Conservation (phyloP, 2,329 filamentous ascomycete genomes). For the Parasarocladium wereldwijsianum region DNA sequence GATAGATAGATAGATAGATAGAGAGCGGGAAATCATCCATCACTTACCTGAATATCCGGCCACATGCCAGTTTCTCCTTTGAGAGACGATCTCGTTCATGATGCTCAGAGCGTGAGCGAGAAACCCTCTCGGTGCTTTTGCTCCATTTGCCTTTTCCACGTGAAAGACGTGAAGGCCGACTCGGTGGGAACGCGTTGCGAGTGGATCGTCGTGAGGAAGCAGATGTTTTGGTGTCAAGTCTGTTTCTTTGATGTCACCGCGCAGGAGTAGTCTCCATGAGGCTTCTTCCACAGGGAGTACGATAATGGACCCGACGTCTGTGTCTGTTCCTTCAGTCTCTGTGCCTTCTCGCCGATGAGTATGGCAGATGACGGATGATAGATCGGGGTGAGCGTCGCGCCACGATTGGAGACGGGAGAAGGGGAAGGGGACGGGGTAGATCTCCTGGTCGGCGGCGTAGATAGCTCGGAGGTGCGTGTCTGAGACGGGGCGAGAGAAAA, state of each 20-base stretch:
- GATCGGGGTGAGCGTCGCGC: constrained; percentile 2
- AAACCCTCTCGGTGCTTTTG: constrained; percentile 1
- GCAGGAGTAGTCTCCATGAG: not conserved
- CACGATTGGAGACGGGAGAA: constrained; percentile 1
- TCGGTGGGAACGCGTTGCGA: no score
- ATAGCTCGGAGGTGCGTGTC: not conserved
- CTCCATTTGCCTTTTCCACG: constrained; percentile 1
- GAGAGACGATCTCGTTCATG: not conserved
- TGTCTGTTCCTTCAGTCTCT: no score
- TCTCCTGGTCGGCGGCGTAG: constrained; percentile 1
- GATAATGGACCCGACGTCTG: constrained; percentile 2
- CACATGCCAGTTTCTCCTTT: constrained; percentile 1
- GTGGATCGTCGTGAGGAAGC: not conserved
- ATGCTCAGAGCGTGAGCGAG: not conserved
- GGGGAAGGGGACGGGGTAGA: constrained; percentile 1
- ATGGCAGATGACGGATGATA: not conserved
- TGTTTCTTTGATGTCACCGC: not conserved
- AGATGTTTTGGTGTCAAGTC: not conserved
- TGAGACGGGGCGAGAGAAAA: no score
- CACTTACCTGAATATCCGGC: constrained; percentile 2
- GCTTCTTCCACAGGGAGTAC: not conserved
- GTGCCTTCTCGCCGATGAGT: no score
- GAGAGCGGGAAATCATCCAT: not conserved
- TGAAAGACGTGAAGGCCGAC: constrained; percentile 3
- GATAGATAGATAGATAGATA: no score